phyloP scores from a whole-genome alignment of 139 green algal species.

The Auxenochlorella pyrenoidosa region DNA sequence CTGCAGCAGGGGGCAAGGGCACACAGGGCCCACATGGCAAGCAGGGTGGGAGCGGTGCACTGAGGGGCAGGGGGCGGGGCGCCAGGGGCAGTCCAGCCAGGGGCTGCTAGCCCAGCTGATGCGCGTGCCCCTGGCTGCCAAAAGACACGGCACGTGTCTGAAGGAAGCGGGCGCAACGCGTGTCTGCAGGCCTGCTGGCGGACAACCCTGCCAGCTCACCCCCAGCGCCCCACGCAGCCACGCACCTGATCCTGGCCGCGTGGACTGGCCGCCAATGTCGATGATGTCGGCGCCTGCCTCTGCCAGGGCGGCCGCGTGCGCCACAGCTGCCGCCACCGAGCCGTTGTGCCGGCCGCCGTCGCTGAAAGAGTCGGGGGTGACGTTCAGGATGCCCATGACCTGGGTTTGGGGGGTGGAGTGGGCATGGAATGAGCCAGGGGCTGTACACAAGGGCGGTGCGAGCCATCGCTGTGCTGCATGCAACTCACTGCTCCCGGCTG shows the following conservation, averaged over 20 bases:
- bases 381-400: conserved; percentile 97
- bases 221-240: too few relatives aligned
- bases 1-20: background rate
- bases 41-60: background rate
- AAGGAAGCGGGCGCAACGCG: too few relatives aligned
- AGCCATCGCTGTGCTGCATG: too few relatives aligned
- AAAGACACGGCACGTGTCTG: too few relatives aligned
- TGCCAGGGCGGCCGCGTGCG: conserved; percentile 74
- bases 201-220: too few relatives aligned
- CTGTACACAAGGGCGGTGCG: too few relatives aligned
- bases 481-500: too few relatives aligned
- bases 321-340: conserved; percentile 57
- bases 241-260: conserved; percentile 77
- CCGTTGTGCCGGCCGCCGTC: conserved; percentile 74
- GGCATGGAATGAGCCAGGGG: background rate
- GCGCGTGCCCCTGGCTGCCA: too few relatives aligned
- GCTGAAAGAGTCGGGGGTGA: conserved; percentile 98
- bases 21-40: background rate
- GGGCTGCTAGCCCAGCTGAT: too few relatives aligned
- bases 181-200: too few relatives aligned
- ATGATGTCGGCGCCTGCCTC: conserved; percentile 86
- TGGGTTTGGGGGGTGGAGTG: background rate
- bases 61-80: background rate
- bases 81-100: background rate
- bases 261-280: conserved; percentile 97